Evolutionary conservation across 1,284 basidiomycete species (phyloP).

Genomic region (Mycosarcoma maydis): DNA sequence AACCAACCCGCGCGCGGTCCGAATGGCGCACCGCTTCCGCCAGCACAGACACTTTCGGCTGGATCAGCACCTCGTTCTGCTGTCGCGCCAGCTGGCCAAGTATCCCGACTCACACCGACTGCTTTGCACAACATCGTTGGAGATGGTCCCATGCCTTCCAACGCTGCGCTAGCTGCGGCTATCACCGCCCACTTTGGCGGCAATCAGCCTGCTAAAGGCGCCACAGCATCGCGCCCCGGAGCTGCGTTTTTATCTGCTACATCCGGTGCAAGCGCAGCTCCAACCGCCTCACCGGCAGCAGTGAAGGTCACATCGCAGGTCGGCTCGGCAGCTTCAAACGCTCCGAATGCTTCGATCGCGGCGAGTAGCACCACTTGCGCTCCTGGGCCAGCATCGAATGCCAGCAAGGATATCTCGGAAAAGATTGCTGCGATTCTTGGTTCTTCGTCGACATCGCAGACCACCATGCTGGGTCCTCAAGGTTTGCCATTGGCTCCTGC

Average conservation of each 20-base stretch:
- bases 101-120: conserved; percentile 21
- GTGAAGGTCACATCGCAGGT: background rate
- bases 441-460: conserved; percentile 28
- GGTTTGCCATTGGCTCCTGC: conserved; percentile 42
- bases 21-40: conserved; percentile 40
- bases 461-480: conserved; percentile 44
- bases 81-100: conserved; percentile 2
- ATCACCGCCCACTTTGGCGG: conserved; percentile 47
- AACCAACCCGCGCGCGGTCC: conserved; percentile 38
- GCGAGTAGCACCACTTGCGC: conserved; percentile 1
- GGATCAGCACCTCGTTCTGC: conserved; percentile 2
- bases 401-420: conserved; percentile 40
- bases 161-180: conserved; percentile 42
- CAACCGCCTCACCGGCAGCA: conserved; percentile 5
- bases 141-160: conserved; percentile 49
- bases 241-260: background rate
- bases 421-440: conserved; percentile 46
- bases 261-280: conserved; percentile 1
- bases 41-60: conserved; percentile 10
- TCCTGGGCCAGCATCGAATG: background rate
- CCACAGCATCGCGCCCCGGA: conserved; percentile 11
- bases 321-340: background rate
- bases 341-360: conserved; percentile 1
- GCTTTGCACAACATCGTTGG: conserved; percentile 40
- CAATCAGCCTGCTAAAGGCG: conserved; percentile 17